Evolutionary conservation across 345 rosid species (phyloP).

Genomic region (Syzygium oleosum): DNA sequence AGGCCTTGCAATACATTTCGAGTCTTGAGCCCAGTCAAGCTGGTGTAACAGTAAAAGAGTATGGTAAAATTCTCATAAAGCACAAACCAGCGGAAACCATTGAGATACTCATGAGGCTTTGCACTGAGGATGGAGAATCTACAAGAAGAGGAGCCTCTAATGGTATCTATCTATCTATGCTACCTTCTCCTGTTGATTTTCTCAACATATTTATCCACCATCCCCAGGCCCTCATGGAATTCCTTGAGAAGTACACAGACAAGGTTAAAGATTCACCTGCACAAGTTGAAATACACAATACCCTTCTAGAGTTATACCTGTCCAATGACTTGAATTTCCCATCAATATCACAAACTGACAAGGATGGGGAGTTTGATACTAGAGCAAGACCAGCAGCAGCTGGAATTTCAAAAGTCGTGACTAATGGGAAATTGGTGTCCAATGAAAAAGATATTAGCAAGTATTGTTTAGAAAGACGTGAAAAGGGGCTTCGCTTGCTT

Average conservation of each 20-base stretch:
- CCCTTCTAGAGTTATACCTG: conserved; percentile 84
- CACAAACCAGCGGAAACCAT: conserved; percentile 86
- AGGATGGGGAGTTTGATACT: conserved; percentile 36
- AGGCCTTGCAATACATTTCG: conserved; percentile 84
- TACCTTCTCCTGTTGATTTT: conserved; percentile 98
- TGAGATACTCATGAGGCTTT: conserved; percentile 82
- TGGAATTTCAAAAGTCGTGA: conserved; percentile 19
- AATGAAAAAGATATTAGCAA: conserved; percentile 22
- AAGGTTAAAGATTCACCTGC: conserved; percentile 97
- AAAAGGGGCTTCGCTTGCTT: conserved; percentile 52
- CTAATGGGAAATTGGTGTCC: conserved; percentile 31
- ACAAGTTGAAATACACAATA: conserved; percentile 90
- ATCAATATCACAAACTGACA: conserved; percentile 37
- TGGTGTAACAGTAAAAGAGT: conserved; percentile 88
- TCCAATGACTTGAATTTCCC: conserved; percentile 90
- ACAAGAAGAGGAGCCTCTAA: conserved; percentile 47
- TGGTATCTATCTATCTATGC: conserved; percentile 63
- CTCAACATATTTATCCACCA: conserved; percentile 83
- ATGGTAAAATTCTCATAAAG: conserved; percentile 91
- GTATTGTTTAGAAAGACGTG: conserved; percentile 45
- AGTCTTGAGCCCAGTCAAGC: conserved; percentile 98
- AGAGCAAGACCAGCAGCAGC: conserved; percentile 30
- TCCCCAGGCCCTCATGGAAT: conserved; percentile 76
- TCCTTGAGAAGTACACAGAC: conserved; percentile 72
- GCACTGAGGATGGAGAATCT: conserved; percentile 66